Percentiles rank a stretch among this genome's conserved stretches.
These are phyloP conservation scores for Cercospora citrullina DNA, from an alignment of 2,329 filamentous ascomycete species.

Conservation along the genomic window DNA sequence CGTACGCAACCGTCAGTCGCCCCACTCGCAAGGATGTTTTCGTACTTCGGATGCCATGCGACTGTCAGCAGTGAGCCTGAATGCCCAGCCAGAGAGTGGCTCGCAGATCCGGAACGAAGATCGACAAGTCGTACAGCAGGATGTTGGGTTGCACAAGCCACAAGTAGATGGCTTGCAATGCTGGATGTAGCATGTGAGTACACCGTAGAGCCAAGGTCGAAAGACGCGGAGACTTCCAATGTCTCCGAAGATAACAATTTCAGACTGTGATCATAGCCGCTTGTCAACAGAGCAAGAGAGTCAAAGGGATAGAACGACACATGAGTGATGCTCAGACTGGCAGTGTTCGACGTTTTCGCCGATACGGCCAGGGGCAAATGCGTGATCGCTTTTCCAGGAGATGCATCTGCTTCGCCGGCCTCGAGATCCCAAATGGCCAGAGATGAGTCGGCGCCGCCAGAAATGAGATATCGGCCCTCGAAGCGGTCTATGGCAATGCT, in stretches of 20 bases:
- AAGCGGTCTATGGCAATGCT: conserved; percentile 78
- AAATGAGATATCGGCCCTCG: conserved; percentile 75
- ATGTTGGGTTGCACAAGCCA: conserved; percentile 86
- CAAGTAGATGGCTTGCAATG: conserved; percentile 70
- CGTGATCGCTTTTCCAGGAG: conserved; percentile 8
- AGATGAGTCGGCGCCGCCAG: conserved; percentile 80
- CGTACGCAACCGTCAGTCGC: conserved; percentile 81
- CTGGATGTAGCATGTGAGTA: conserved; percentile 78
- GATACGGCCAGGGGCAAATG: conserved; percentile 23
- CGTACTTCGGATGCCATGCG: conserved; percentile 78
- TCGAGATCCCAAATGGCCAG: conserved; percentile 88
- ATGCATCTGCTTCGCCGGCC: conserved; percentile 39
- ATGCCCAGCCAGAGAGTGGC: conserved; percentile 55
- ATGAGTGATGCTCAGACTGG: conserved; percentile 73
- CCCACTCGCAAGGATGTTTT: conserved; percentile 78
- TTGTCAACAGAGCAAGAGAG: conserved; percentile 70
- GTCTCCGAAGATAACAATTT: conserved; percentile 72
- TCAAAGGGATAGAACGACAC: conserved; percentile 79
- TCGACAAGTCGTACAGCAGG: conserved; percentile 83
- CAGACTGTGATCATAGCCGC: conserved; percentile 74
- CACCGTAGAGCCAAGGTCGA: conserved; percentile 66
- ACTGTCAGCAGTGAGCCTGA: conserved; percentile 57
- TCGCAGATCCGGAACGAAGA: conserved; percentile 73
- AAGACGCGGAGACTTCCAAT: conserved; percentile 62
- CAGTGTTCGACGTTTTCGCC: conserved; percentile 44